A percentile compares a stretch with the other conserved stretches of the same genome.
These are phyloP conservation scores for Saturnispora mendoncae DNA, from an alignment of 805 yeast species.

Conservation along the genomic window DNA sequence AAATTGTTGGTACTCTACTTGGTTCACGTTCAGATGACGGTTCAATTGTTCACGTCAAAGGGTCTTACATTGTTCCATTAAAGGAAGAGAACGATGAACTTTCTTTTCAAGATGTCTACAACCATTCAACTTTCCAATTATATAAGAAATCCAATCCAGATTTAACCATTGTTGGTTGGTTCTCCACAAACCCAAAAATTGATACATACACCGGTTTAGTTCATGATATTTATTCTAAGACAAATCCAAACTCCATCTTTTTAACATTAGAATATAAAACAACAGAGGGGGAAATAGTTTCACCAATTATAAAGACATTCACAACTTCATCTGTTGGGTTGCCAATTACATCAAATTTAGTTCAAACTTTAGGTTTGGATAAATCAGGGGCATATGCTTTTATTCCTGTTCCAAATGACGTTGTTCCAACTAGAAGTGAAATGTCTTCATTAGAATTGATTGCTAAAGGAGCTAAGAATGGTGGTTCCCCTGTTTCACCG, in stretches of 20 bases:
- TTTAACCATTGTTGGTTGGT: conserved; percentile 80
- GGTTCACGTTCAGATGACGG: conserved; percentile 84
- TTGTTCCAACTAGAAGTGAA: conserved; percentile 52
- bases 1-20: conserved; percentile 74
- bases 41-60: conserved; percentile 58
- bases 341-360: conserved; percentile 33
- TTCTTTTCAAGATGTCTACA: conserved; percentile 67
- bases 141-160: conserved; percentile 74
- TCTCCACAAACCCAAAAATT: conserved; percentile 48
- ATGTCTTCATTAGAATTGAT: conserved; percentile 44
- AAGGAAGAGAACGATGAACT: conserved; percentile 67
- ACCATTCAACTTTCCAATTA: conserved; percentile 59
- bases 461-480: conserved; percentile 31
- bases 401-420: conserved; percentile 64
- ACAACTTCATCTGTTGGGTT: conserved; percentile 67
- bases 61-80: conserved; percentile 76
- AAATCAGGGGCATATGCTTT: conserved; percentile 49
- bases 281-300: conserved; percentile 37
- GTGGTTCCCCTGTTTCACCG: conserved; percentile 26
- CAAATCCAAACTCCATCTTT: conserved; percentile 72
- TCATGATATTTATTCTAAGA: conserved; percentile 71
- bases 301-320: conserved; percentile 59
- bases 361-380: conserved; percentile 31
- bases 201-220: conserved; percentile 68
- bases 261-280: conserved; percentile 58